Conservation (phyloP, 345 rosid species). For the Fremontodendron californicum region DNA sequence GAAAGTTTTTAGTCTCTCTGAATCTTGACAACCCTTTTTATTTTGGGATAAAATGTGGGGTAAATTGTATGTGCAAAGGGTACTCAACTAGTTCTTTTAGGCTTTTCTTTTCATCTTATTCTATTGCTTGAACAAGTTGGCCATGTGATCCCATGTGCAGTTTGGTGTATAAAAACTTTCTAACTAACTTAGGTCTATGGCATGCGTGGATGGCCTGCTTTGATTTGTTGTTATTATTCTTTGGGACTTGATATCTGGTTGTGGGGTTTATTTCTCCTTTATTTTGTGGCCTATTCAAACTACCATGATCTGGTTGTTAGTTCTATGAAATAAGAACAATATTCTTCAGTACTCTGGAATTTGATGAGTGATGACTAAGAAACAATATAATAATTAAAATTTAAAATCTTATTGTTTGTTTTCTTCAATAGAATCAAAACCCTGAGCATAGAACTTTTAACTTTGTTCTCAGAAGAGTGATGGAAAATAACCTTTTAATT, state of each 20-base stretch:
- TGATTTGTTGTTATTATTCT: conserved; percentile 11
- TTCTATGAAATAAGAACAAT: not conserved
- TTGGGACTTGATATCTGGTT: conserved; percentile 9
- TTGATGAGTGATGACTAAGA: conserved; percentile 4
- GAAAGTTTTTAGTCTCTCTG: not conserved
- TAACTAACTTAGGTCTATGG: conserved; percentile 1
- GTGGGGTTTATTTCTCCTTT: conserved; percentile 1
- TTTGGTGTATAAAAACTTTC: not conserved
- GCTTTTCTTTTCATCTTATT: conserved; percentile 21
- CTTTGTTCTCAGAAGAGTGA: not conserved
- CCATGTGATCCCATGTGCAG: conserved; percentile 23
- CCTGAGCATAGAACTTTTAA: not conserved
- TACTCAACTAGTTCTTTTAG: conserved; percentile 14
- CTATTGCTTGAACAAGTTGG: conserved; percentile 24
- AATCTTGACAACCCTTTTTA: not conserved
- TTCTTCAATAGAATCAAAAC: not conserved
- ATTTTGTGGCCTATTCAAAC: conserved; percentile 1
- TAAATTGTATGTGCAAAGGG: conserved; percentile 14
- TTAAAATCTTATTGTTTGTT: not conserved
- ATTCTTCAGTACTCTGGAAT: not conserved
- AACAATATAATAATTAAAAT: not conserved
- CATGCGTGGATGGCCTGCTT: conserved; percentile 19
- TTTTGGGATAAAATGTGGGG: conserved; percentile 24
- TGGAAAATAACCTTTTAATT: not conserved
- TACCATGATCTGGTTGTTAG: conserved; percentile 17